A percentile compares a stretch with the other conserved stretches of the same genome.
These are phyloP conservation scores for Ramaria sp. DNA, from an alignment of 768 basidiomycete genomes.

Conservation along the genomic window DNA sequence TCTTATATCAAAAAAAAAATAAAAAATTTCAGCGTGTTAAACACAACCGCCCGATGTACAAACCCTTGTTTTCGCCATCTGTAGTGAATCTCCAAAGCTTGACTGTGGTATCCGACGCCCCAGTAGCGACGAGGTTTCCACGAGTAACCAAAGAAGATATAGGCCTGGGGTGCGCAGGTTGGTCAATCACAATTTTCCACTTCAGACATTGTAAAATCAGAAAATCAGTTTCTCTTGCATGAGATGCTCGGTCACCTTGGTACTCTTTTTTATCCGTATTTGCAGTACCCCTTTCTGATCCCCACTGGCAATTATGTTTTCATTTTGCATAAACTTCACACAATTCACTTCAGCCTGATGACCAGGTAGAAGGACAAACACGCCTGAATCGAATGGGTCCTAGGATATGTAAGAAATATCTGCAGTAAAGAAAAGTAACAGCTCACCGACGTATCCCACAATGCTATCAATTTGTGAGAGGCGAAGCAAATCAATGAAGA, in stretches of 20 bases:
- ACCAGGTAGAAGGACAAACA: constrained; percentile 62
- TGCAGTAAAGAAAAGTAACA: not conserved
- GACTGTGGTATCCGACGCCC: constrained; percentile 71
- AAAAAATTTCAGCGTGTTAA: not conserved
- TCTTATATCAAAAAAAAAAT: not conserved
- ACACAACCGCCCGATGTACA: constrained; percentile 24
- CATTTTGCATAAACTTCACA: constrained; percentile 50
- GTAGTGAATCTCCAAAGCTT: constrained; percentile 57
- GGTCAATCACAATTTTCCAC: constrained; percentile 42
- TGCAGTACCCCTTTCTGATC: constrained; percentile 65
- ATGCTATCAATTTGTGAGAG: constrained; percentile 40
- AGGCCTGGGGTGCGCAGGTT: constrained; percentile 56
- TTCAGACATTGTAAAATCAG: constrained; percentile 22
- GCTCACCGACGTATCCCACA: constrained; percentile 49
- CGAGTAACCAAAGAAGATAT: constrained; percentile 57
- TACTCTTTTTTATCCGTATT: constrained; percentile 42
- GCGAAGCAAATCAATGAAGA: constrained; percentile 44
- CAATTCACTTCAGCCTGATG: constrained; percentile 70
- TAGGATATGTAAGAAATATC: constrained; percentile 17
- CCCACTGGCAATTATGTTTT: constrained; percentile 46
- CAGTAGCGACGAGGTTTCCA: constrained; percentile 50
- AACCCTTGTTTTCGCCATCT: constrained; percentile 11
- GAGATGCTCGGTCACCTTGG: constrained; percentile 18
- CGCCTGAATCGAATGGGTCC: constrained; percentile 41
- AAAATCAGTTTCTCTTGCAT: not conserved